Percentiles rank a stretch among this genome's conserved stretches.
Evolutionary conservation across 306 rosid species (phyloP).

Genomic region (Vigna reflexopilosa): DNA sequence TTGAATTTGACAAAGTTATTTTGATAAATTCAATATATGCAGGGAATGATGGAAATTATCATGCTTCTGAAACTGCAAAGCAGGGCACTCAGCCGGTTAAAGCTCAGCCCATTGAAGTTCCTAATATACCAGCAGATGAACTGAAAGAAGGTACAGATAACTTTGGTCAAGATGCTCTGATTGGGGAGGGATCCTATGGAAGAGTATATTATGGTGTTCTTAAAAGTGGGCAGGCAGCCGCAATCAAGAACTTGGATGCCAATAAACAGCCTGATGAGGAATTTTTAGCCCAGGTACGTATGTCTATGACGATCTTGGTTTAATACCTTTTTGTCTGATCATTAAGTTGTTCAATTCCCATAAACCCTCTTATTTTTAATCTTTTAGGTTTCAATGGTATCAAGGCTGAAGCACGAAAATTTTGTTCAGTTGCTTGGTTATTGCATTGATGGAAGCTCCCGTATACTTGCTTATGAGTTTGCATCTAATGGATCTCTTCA

Average conservation of each 20-base stretch:
- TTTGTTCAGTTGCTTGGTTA: slow-evolving; percentile 89
- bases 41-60: slow-evolving; percentile 77
- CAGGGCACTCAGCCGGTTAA: slow-evolving; percentile 74
- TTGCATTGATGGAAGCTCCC: slow-evolving; percentile 82
- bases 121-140: slow-evolving; percentile 70
- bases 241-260: slow-evolving; percentile 89
- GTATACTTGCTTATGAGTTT: slow-evolving; percentile 87
- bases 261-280: slow-evolving; percentile 96
- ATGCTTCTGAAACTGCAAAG: slow-evolving; percentile 65
- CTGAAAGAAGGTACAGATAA: slow-evolving; percentile 77
- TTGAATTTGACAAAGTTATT: slow-evolving; percentile 38
- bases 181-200: slow-evolving; percentile 98
- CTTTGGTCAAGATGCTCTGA: slow-evolving; percentile 75
- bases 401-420: slow-evolving; percentile 87
- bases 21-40: slow-evolving; percentile 35
- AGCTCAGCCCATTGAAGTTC: slow-evolving; percentile 88
- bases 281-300: slow-evolving; percentile 90
- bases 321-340: slow-evolving; percentile 6
- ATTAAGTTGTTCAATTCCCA: slow-evolving; percentile 29
- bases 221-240: slow-evolving; percentile 75
- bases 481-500: slow-evolving; percentile 99
- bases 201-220: slow-evolving; percentile 82
- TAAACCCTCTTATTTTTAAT: slow-evolving; percentile 27
- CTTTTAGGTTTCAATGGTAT: slow-evolving; percentile 91
- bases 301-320: slow-evolving; percentile 47